Percentiles rank a stretch among this genome's conserved stretches.
Conservation (phyloP, 2,329 filamentous ascomycete genomes). For the Epichloe glyceriae region DNA sequence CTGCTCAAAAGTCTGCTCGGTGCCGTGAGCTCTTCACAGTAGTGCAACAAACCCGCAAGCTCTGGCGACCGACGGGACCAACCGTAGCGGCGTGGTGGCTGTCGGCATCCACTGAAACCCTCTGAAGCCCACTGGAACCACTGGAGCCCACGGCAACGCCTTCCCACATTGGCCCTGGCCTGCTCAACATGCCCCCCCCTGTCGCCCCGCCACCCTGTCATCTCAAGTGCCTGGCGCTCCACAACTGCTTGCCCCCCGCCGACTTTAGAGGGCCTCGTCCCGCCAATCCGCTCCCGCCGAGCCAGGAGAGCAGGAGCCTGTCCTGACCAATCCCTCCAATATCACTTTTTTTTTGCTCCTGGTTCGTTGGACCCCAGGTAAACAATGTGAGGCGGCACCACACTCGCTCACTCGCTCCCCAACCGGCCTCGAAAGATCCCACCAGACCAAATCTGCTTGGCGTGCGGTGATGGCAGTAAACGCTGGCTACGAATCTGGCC, state of each 20-base stretch:
- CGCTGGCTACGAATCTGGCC: neutral
- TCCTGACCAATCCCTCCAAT: neutral
- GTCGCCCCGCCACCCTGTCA: neutral
- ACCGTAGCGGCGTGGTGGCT: conserved; percentile 2
- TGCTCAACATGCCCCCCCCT: too few relatives aligned
- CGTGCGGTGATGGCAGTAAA: neutral
- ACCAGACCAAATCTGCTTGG: neutral
- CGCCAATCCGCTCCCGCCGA: neutral
- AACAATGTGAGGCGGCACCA: neutral
- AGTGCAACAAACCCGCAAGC: neutral
- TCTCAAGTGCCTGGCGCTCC: neutral
- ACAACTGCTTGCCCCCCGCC: neutral
- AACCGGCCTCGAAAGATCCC: neutral
- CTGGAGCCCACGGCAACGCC: neutral
- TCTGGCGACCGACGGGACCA: conserved; percentile 3
- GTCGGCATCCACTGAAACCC: neutral
- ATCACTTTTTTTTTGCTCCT: neutral
- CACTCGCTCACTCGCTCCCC: neutral
- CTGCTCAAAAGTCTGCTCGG: too few relatives aligned
- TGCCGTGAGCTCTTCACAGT: too few relatives aligned
- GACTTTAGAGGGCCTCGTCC: too few relatives aligned
- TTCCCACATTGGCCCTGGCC: too few relatives aligned
- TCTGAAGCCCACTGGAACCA: neutral
- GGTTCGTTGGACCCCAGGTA: neutral
- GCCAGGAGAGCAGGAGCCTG: neutral